Evolutionary conservation across 208 protist genomes (phyloP).

Genomic region (Leishmania braziliensis): DNA sequence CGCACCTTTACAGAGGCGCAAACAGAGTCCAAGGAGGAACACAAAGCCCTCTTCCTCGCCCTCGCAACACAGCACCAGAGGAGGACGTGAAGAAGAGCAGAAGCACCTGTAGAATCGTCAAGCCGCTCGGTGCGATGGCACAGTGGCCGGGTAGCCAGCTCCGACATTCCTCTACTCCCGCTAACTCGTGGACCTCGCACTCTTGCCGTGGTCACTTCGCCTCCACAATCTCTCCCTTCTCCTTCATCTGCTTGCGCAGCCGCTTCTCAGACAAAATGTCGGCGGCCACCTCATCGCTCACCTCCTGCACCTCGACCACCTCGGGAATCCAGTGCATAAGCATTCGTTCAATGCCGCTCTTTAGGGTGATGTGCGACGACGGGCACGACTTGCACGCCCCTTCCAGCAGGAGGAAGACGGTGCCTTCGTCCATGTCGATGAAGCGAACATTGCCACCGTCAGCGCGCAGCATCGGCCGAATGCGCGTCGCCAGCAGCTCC

Average conservation of each 20-base stretch:
- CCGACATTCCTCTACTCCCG: background rate
- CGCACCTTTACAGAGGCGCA: background rate
- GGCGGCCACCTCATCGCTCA: slow-evolving; percentile 75
- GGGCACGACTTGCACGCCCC: slow-evolving; percentile 91
- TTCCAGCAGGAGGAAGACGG: slow-evolving; percentile 88
- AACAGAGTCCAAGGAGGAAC: background rate
- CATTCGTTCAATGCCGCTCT: slow-evolving; percentile 94
- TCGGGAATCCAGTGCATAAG: slow-evolving; percentile 95
- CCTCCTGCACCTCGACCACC: slow-evolving; percentile 88
- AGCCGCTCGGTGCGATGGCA: background rate
- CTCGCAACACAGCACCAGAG: background rate
- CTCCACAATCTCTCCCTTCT: slow-evolving; percentile 35
- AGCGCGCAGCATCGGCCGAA: slow-evolving; percentile 88
- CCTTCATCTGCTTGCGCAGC: slow-evolving; percentile 55
- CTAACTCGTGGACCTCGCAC: background rate
- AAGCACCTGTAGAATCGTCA: no score
- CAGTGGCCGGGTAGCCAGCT: background rate
- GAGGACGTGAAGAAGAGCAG: background rate
- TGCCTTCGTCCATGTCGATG: slow-evolving; percentile 91
- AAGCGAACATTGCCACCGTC: slow-evolving; percentile 93
- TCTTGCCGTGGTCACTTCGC: slow-evolving; percentile 11
- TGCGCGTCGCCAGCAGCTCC: slow-evolving; percentile 89
- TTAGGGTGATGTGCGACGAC: slow-evolving; percentile 87
- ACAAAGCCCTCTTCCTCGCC: background rate
- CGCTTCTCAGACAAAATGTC: slow-evolving; percentile 82